Evolutionary conservation across 768 basidiomycete genomes (phyloP), one percentile per base, ranked within the genome.

Genomic region (Naganishia vaughanmartiniae): DNA sequence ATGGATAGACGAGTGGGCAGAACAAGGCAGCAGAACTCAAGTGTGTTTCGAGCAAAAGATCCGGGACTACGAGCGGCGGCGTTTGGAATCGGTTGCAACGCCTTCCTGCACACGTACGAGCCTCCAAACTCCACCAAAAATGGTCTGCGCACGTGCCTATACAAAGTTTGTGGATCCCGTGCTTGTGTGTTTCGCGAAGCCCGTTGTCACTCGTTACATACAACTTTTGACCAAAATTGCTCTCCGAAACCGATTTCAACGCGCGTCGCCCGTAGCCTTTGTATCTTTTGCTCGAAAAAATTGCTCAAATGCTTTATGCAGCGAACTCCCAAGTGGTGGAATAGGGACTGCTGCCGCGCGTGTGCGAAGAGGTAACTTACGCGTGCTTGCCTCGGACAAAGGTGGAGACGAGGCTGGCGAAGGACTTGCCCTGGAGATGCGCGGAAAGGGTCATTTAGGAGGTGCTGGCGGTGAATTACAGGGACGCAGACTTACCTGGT

Each of bases 361-460:
- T 45, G 60, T n/a, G 36, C 39, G 39, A 42, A 36, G 34, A 24
- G 12, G 39, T 30, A 26, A 71, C 70, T 58, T 55, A 57, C 54
- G 71, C 71, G 39, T 70, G 57, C 69, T 65, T 70, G 33, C 77
- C 77, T 55, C 70, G 72, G 65, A 73, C 71, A 54, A 74, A 75
- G 51, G 74, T 76, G 30, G 70, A 51, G 33, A 76, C 76, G 67
- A 72, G 72, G 54, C 74, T 57, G 68, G 73, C 72, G 66, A 78
- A 78, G 71, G 71, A 75, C 74, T 78, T 33, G 42, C 71, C 67
- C 71, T 69, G 28, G 4, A 39, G 33, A 26, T 24, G 24, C 46
- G 26, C 42, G 46, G 15, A 45, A 46, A 42, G 55, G 33, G 45
- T 19, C 0, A 56, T 48, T 55, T 24, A 58, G 30, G 28, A 39